Evolutionary conservation across 1,284 basidiomycete genomes (phyloP).

Genomic region (Moesziomyces aphidis): DNA sequence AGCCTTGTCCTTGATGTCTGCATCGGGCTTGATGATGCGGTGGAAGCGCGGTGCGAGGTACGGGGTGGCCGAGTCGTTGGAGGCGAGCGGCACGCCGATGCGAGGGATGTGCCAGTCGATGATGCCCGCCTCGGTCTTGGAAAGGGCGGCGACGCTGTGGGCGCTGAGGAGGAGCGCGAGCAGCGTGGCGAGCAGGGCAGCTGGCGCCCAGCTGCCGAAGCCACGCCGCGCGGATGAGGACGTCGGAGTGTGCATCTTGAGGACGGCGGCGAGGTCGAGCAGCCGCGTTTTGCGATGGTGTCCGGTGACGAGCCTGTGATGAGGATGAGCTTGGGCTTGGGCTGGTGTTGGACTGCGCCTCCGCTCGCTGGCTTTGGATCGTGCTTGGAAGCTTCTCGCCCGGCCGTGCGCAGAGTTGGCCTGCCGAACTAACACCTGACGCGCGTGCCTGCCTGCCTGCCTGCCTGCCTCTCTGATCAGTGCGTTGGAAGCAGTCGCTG

Average conservation of each 20-base stretch:
- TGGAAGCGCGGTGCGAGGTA: constrained; percentile 64
- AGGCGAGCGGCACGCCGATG: constrained; percentile 46
- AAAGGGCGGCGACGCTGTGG: constrained; percentile 20
- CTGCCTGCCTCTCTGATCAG: too few species aligned
- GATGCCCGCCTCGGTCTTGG: constrained; percentile 45
- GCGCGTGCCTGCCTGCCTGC: too few species aligned
- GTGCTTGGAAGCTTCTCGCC: not conserved
- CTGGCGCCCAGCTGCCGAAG: constrained; percentile 15
- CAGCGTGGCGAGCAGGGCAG: constrained; percentile 23
- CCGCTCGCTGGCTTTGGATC: too few species aligned
- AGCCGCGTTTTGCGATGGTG: not conserved
- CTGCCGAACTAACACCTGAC: not conserved
- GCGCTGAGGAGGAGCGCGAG: constrained; percentile 15
- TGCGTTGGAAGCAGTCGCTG: too few species aligned
- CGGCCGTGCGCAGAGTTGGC: constrained; percentile 4
- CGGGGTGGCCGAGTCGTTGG: constrained; percentile 36
- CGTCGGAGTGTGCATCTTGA: constrained; percentile 23
- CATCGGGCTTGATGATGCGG: constrained; percentile 63
- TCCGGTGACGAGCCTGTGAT: not conserved
- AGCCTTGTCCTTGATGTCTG: constrained; percentile 63
- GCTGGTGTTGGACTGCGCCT: not conserved
- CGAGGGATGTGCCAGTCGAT: constrained; percentile 55
- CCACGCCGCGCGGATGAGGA: constrained; percentile 18
- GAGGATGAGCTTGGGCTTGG: not conserved
- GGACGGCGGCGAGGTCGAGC: not conserved